phyloP scores from a whole-genome alignment of 163 green algal species.

The Scenedesmus sp. region DNA sequence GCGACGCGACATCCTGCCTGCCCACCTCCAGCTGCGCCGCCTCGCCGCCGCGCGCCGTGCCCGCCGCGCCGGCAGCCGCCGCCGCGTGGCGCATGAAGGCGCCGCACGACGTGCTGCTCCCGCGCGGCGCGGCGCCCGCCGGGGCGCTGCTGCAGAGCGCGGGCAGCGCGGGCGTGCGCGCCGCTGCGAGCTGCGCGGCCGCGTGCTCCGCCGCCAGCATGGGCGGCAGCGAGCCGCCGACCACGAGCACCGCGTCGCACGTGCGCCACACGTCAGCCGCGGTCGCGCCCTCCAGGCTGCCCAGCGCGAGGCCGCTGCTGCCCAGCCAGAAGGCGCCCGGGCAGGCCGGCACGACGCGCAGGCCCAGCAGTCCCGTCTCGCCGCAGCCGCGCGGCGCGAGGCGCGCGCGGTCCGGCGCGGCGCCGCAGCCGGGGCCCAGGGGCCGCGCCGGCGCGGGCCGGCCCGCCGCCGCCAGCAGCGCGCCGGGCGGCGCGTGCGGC shows the following conservation, averaged over 20 bases:
- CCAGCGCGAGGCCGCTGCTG: constrained; percentile 59
- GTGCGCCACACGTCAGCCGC: constrained; percentile 58
- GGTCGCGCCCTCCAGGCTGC: constrained; percentile 39
- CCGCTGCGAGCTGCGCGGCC: constrained; percentile 15
- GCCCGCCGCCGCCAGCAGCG: background rate
- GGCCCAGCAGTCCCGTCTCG: background rate
- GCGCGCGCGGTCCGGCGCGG: background rate
- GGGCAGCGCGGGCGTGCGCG: background rate
- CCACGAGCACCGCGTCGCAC: constrained; percentile 68
- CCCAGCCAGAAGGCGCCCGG: constrained; percentile 55
- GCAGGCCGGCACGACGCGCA: background rate
- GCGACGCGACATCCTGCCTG: too few relatives aligned
- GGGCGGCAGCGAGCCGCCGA: constrained; percentile 41
- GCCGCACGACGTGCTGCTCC: background rate
- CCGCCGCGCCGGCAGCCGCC: constrained; percentile 11
- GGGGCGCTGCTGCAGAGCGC: constrained; percentile 11
- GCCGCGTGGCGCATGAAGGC: too few relatives aligned
- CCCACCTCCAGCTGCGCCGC: background rate
- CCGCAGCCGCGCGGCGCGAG: background rate
- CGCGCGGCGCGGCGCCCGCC: background rate
- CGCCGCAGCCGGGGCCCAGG: background rate
- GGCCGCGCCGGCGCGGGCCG: background rate
- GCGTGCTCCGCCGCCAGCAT: constrained; percentile 43
- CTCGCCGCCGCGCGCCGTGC: background rate
- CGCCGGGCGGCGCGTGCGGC: background rate